phyloP scores from a whole-genome alignment of 2,329 filamentous ascomycete species.

The Ophiostoma quercus region DNA sequence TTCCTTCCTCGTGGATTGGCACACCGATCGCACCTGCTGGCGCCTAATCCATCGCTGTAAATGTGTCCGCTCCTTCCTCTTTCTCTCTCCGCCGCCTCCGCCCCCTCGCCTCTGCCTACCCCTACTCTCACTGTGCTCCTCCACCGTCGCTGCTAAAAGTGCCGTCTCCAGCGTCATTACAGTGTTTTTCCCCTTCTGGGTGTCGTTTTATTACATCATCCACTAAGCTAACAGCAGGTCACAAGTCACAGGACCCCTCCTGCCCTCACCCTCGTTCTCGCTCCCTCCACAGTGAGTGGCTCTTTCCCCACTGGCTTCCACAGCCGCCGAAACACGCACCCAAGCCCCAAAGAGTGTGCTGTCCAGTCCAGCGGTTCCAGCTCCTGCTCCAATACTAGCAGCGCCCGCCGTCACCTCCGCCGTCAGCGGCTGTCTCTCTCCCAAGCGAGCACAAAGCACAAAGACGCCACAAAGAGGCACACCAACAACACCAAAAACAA shows the following conservation, averaged over 20 bases:
- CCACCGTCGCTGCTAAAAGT: background rate
- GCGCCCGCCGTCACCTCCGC: background rate
- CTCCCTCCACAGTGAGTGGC: background rate
- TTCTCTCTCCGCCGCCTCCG: background rate
- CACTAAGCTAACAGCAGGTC: constrained; percentile 5
- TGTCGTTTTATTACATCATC: constrained; percentile 24
- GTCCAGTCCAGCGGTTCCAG: background rate
- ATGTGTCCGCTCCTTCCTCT: background rate
- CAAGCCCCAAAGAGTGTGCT: background rate
- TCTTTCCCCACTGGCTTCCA: constrained; percentile 21
- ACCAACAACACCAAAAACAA: background rate
- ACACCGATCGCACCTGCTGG: background rate
- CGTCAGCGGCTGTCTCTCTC: background rate
- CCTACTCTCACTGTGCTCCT: background rate
- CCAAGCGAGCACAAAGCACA: background rate
- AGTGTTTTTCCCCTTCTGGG: background rate
- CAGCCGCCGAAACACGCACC: constrained; percentile 16
- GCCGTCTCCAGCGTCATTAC: background rate
- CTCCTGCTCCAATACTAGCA: background rate
- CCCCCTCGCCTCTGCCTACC: background rate
- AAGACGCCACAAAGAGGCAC: background rate
- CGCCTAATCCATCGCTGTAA: background rate
- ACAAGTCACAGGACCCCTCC: constrained; percentile 20
- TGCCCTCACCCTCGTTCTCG: background rate
- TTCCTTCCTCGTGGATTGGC: too few species aligned